These are phyloP conservation scores for Spinacia oleracea DNA, from an alignment of 179 eudicot genomes.

Conservation along the genomic window DNA sequence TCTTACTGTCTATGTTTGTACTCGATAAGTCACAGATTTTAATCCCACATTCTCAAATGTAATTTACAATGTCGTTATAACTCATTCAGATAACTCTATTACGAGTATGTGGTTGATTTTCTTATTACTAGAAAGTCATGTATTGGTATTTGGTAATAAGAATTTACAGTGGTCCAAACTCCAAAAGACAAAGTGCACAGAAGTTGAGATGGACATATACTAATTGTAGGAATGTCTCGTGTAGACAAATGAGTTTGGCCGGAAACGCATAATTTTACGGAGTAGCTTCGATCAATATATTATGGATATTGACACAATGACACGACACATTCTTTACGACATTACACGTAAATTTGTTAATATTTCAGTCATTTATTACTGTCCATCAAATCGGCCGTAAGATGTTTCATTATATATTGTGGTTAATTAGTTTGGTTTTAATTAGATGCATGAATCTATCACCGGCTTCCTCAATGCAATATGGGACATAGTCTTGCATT, in stretches of 20 bases:
- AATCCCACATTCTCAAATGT: too few species aligned
- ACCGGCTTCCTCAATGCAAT: background rate
- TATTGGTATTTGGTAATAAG: background rate
- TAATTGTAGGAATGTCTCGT: slow-evolving; percentile 19
- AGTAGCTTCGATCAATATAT: too few species aligned
- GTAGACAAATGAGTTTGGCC: background rate
- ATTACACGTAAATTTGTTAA: background rate
- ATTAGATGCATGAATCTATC: background rate
- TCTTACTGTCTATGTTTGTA: too few species aligned
- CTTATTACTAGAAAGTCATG: background rate
- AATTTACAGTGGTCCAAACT: too few species aligned
- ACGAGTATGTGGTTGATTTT: too few species aligned
- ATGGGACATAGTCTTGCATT: background rate
- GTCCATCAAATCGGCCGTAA: background rate
- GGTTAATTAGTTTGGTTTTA: too few species aligned
- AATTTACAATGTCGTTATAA: too few species aligned
- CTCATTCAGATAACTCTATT: too few species aligned
- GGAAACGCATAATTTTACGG: background rate
- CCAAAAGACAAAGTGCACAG: background rate
- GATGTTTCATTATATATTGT: background rate
- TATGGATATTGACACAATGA: too few species aligned
- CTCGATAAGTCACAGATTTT: too few species aligned
- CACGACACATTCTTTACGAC: too few species aligned
- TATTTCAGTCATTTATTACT: background rate
- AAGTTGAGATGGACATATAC: background rate